Conservation (phyloP, 192 early-diverging fungal genomes). For the Cetraspora pellucida region DNA sequence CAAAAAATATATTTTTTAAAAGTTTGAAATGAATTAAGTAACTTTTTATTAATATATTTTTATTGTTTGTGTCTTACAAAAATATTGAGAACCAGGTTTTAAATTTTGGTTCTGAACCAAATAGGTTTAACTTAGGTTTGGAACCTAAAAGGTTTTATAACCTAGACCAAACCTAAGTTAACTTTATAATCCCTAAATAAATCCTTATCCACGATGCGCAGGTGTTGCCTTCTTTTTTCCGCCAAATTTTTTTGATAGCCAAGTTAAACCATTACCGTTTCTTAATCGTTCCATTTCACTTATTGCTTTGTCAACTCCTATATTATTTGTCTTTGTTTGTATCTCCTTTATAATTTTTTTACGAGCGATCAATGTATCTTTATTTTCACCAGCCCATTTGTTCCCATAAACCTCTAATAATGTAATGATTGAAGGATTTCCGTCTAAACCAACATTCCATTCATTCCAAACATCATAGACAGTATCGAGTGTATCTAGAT, state of each 20-base stretch:
- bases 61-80: too few relatives aligned
- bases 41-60: too few relatives aligned
- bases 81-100: too few relatives aligned
- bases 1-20: too few relatives aligned
- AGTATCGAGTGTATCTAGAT: conserved; percentile 8
- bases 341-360: conserved; percentile 30
- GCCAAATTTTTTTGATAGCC: conserved; percentile 22
- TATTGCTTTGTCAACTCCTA: conserved; percentile 1
- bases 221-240: neutral
- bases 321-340: neutral
- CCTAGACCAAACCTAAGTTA: too few relatives aligned
- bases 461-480: conserved; percentile 34
- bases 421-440: conserved; percentile 21
- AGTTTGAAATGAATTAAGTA: too few relatives aligned
- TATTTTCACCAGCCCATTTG: conserved; percentile 24
- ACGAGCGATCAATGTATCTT: neutral
- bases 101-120: too few relatives aligned
- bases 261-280: conserved; percentile 13
- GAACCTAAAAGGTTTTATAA: too few relatives aligned
- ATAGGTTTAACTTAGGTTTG: too few relatives aligned
- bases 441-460: conserved; percentile 21
- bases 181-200: too few relatives aligned
- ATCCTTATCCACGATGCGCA: too few relatives aligned
- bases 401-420: conserved; percentile 18
- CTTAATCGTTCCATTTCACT: conserved; percentile 14